Evolutionary conservation across 495 filamentous ascomycete species (phyloP).

Genomic region (Aspergillus haitiensis): DNA sequence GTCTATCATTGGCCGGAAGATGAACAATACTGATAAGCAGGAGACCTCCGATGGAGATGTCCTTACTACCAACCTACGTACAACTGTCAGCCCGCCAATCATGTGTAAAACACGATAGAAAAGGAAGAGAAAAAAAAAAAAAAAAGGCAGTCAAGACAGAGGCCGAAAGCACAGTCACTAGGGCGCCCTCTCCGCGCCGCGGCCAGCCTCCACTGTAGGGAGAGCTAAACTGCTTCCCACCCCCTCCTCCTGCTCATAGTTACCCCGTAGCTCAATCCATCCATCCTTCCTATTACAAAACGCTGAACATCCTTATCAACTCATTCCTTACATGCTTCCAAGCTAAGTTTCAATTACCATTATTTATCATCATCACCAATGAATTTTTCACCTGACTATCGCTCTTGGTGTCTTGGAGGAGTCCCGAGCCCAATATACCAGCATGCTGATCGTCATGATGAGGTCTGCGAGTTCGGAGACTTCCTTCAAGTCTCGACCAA

Average conservation of each 20-base stretch:
- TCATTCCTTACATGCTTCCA: not conserved
- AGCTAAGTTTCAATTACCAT: slow-evolving; percentile 7
- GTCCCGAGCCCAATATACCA: not conserved
- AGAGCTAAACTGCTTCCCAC: too few relatives aligned
- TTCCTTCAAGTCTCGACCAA: not conserved
- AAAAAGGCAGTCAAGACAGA: too few relatives aligned
- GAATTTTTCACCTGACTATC: slow-evolving; percentile 13
- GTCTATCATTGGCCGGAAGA: not conserved
- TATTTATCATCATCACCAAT: slow-evolving; percentile 15
- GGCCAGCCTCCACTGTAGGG: too few relatives aligned
- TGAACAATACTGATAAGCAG: slow-evolving; percentile 3
- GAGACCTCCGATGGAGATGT: slow-evolving; percentile 3
- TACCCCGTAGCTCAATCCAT: too few relatives aligned
- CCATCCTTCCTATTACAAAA: slow-evolving; percentile 8
- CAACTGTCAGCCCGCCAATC: too few relatives aligned
- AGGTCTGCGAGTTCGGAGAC: slow-evolving; percentile 15
- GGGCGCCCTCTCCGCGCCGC: too few relatives aligned
- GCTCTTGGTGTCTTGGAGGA: not conserved
- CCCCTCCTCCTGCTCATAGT: too few relatives aligned
- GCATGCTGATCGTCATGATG: slow-evolving; percentile 1
- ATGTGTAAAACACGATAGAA: too few relatives aligned
- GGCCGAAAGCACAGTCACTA: too few relatives aligned
- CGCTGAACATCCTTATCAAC: slow-evolving; percentile 17
- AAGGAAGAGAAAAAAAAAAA: too few relatives aligned
- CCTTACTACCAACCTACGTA: too few relatives aligned